Conservation (phyloP, 257 asterid genomes). For the Eucommia ulmoides region DNA sequence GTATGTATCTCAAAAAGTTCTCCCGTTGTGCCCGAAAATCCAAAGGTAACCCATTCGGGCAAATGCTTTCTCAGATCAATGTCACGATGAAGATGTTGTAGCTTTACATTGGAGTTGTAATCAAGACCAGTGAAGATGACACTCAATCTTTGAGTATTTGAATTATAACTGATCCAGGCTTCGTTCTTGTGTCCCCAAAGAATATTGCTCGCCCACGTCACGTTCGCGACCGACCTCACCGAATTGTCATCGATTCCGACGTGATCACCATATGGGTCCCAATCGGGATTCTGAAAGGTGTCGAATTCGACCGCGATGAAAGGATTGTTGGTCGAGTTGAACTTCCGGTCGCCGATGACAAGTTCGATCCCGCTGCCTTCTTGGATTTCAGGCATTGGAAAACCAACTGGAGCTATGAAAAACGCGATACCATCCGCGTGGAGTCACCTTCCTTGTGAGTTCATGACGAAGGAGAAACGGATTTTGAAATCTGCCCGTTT, state of each 20-base stretch:
- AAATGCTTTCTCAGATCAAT: neutral
- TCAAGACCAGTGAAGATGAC: constrained; percentile 5
- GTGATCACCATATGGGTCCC: constrained; percentile 31
- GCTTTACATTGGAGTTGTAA: too few relatives aligned
- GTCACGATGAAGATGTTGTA: too few relatives aligned
- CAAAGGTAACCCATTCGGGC: too few relatives aligned
- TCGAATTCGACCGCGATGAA: constrained; percentile 22
- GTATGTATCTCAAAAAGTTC: too few relatives aligned
- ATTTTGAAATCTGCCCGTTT: constrained; percentile 17
- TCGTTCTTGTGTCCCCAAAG: constrained; percentile 9
- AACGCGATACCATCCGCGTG: constrained; percentile 18
- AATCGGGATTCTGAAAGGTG: neutral
- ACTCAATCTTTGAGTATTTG: constrained; percentile 9
- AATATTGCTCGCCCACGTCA: constrained; percentile 15
- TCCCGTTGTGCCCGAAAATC: too few relatives aligned
- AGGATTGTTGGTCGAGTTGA: neutral
- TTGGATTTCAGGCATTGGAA: constrained; percentile 11
- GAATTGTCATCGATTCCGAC: constrained; percentile 27
- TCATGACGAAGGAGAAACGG: constrained; percentile 15
- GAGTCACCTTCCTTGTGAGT: too few relatives aligned
- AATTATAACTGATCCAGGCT: constrained; percentile 21
- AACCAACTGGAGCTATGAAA: constrained; percentile 16
- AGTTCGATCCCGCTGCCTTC: constrained; percentile 14
- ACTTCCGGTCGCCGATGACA: neutral
- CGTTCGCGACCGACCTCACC: constrained; percentile 5